Base-by-base conservation (phyloP, 352 stramenopile species). In the Stephanocyclus meneghinianus region DNA sequence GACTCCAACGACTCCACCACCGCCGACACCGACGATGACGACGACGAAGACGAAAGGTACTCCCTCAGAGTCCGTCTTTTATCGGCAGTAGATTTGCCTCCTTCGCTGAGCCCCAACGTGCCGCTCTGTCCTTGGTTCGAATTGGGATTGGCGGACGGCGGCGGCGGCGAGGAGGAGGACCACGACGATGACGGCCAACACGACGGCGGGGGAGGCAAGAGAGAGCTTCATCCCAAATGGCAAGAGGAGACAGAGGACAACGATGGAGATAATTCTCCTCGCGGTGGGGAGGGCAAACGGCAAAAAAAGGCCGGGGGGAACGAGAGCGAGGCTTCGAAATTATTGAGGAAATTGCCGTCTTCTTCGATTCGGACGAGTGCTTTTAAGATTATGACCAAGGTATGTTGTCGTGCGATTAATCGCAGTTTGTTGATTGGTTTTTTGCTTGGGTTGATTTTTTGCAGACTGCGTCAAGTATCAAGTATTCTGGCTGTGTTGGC, bases 101-200 rank as follows among this genome's bases (percentile, higher is more conserved):
- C 78, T 1, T 83, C 76, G 37, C 66, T 93, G 15, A 76, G 83
- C 44, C 81, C 87, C 11, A 87, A 79, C 50, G 75, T 89, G 0
- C 89, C 89, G 0, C 71, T 93, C 0, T 91, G 83, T 74, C 89
- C 89, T 5, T 85, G 90, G 37, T 74, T 93, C 16, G 87, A 91
- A 64, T 74, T 91, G 32, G 87, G 89, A 11, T 81, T 92, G 40
- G 74, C 91, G 4, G 60, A 80, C 32, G 42, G 64, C 42, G n/a
- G 64, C 42, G n/a, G 40, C 47, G 9, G 30, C 11, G 18, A 60
- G 10, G n/a, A 70, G 13, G 63, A 65, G 2, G 42, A 66, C 44
- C 11, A 60, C 32, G 21, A 59, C 55, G 30, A 37, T 10, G 50
- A 69, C 21, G 30, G n/a, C 13, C 37, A 71, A 5, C 30, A 74